A percentile compares a stretch with the other conserved stretches of the same genome.
phyloP scores from a whole-genome alignment of 2,329 filamentous ascomycete species.

The Fusarium penzigii region DNA sequence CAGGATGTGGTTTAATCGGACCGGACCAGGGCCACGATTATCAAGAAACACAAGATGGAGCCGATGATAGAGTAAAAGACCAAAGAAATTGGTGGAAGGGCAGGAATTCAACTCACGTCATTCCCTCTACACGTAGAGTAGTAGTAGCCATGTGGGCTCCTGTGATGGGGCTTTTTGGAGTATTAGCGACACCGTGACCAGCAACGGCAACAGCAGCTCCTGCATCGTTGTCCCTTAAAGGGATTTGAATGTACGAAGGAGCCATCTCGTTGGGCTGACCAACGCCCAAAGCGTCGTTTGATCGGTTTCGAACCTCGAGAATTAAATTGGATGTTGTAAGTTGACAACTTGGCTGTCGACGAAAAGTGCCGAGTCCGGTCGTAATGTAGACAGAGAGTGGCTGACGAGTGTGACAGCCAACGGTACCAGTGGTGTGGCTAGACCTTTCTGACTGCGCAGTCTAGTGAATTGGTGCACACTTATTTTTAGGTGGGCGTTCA shows the following conservation, averaged over 20 bases:
- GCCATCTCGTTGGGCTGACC: constrained; percentile 44
- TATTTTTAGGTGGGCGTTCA: too few relatives aligned
- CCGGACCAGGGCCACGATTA: not conserved
- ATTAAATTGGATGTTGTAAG: constrained; percentile 9
- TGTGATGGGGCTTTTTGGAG: constrained; percentile 34
- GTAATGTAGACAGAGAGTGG: not conserved
- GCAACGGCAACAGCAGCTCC: constrained; percentile 13
- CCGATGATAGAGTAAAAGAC: not conserved
- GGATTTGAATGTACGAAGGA: constrained; percentile 50
- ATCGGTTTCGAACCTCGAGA: constrained; percentile 12
- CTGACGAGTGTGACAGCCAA: not conserved
- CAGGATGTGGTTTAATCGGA: constrained; percentile 10
- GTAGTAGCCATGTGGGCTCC: constrained; percentile 78
- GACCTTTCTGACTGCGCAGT: too few relatives aligned
- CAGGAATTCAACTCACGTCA: constrained; percentile 58
- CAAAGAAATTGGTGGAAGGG: constrained; percentile 2
- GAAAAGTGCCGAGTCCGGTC: constrained; percentile 6
- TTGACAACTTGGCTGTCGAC: not conserved
- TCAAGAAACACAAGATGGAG: not conserved
- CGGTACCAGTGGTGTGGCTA: too few relatives aligned
- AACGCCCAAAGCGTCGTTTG: constrained; percentile 13
- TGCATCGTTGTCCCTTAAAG: constrained; percentile 39
- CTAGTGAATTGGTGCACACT: too few relatives aligned
- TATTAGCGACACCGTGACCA: constrained; percentile 1
- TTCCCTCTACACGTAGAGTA: constrained; percentile 87